Base-by-base conservation (phyloP, 345 rosid species). In the Cardamine occulta region DNA sequence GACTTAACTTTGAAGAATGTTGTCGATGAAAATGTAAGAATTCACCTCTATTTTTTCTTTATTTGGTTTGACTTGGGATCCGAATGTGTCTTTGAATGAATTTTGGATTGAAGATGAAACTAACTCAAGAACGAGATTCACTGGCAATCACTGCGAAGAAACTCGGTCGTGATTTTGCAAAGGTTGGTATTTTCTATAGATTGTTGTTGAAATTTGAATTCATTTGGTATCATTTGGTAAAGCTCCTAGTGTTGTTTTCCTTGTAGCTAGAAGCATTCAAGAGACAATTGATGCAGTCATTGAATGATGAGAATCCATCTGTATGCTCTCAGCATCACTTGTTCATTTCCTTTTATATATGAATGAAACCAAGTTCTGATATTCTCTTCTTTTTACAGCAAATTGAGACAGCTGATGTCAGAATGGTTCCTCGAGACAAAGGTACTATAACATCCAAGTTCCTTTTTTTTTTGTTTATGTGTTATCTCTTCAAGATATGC, bases 201-300 rank as follows among this genome's bases (percentile, higher is more conserved):
- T 61, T 61, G 2, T 37, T 61, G 6, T 21, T 32, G 42, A 32
- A 29, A n/a, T 56, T 56, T 58, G 6, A 17, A 1, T 19, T 21
- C 52, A 8, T 68, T 23, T 66, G 47, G 40, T 19, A n/a, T 35
- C 42, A 11, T 48, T 5, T 40, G 42, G 15, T 68, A 7, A 29
- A 23, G n/a, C 39, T 49, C 66, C 4, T 58, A 3, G 63, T 37
- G 48, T 21, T 11, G 11, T 68, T 39, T 61, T 48, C 32, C 31
- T 35, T 59, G 54, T 84, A 91, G 99, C 81, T 95, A 73, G 97
- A 95, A 79, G 84, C 91, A 8, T 91, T 94, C 75, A 94, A 91
- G 90, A 84, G 95, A 75, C 98, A 94, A 52, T 75, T 94, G 83
- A 86, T 91, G 98, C 96, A 84, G 77, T 94, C 98, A 6, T 74